A percentile compares a stretch with the other conserved stretches of the same genome.
Evolutionary conservation across 148 eudicot genomes (phyloP).

Genomic region (Cornus kousa): DNA sequence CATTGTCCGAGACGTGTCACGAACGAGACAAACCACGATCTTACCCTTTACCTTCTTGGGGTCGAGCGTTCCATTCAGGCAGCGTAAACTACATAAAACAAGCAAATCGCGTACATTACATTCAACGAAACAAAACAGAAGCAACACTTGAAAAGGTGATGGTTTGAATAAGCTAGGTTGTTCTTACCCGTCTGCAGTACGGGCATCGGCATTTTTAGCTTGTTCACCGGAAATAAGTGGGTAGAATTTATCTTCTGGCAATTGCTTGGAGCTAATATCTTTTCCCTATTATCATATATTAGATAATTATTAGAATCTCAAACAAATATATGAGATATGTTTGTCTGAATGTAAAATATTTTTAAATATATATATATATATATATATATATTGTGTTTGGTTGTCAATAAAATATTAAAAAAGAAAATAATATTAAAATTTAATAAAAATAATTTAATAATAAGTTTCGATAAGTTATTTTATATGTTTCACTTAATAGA

Average conservation of each 20-base stretch:
- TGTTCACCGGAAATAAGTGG: conserved; percentile 35
- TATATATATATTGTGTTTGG: too few species aligned
- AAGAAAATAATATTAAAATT: too few species aligned
- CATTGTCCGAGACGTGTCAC: conserved; percentile 36
- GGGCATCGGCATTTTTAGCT: conserved; percentile 38
- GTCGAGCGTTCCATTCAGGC: conserved; percentile 40
- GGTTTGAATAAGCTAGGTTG: neutral
- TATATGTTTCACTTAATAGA: too few species aligned
- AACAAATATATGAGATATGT: neutral
- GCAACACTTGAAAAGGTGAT: too few species aligned
- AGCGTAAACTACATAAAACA: conserved; percentile 24
- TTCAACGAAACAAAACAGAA: too few species aligned
- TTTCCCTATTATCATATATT: conserved; percentile 30
- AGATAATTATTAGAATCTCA: too few species aligned
- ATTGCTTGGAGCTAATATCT: conserved; percentile 26
- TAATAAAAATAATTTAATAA: too few species aligned
- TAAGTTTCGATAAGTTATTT: too few species aligned
- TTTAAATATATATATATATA: too few species aligned
- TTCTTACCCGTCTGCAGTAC: conserved; percentile 36
- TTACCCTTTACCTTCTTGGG: conserved; percentile 51
- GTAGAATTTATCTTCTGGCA: conserved; percentile 33
- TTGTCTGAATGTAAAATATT: too few species aligned
- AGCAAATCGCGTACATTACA: too few species aligned
- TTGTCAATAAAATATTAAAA: too few species aligned
- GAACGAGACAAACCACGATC: conserved; percentile 47